Evolutionary conservation across 768 basidiomycete genomes (phyloP).

Genomic region (Asterophora parasitica): DNA sequence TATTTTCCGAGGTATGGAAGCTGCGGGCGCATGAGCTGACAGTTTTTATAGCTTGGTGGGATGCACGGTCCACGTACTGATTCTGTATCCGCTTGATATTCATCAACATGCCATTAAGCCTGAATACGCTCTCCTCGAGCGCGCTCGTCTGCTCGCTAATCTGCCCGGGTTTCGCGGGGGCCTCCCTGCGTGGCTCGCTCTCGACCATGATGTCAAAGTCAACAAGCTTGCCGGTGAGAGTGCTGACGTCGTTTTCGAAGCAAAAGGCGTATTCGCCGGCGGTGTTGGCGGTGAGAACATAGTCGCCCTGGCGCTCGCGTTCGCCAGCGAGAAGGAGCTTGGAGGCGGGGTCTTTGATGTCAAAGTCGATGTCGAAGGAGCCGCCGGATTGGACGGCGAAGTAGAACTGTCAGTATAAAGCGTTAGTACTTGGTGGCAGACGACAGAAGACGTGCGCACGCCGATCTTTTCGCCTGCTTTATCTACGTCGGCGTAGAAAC

Average conservation of each 20-base stretch:
- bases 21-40: slow-evolving; percentile 32
- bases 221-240: slow-evolving; percentile 89
- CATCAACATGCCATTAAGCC: slow-evolving; percentile 81
- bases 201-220: slow-evolving; percentile 98
- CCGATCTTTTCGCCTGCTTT: slow-evolving; percentile 91
- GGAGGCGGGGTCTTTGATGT: slow-evolving; percentile 87
- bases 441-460: slow-evolving; percentile 35
- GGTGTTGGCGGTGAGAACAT: slow-evolving; percentile 90
- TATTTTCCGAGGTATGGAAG: slow-evolving; percentile 91
- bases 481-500: slow-evolving; percentile 96
- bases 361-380: slow-evolving; percentile 93
- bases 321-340: slow-evolving; percentile 83
- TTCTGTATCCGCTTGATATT: slow-evolving; percentile 92
- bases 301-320: slow-evolving; percentile 94
- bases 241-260: slow-evolving; percentile 97
- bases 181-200: slow-evolving; percentile 87
- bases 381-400: slow-evolving; percentile 98
- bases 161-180: slow-evolving; percentile 84
- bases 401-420: slow-evolving; percentile 67
- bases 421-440: slow-evolving; percentile 13
- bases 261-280: slow-evolving; percentile 93
- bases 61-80: slow-evolving; percentile 54
- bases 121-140: slow-evolving; percentile 93
- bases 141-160: slow-evolving; percentile 90
- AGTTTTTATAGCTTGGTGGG: slow-evolving; percentile 5